Percentiles rank a stretch among this genome's conserved stretches.
These are phyloP conservation scores for Sugiyamaella floridensis DNA, from an alignment of 805 yeast species.

Conservation along the genomic window DNA sequence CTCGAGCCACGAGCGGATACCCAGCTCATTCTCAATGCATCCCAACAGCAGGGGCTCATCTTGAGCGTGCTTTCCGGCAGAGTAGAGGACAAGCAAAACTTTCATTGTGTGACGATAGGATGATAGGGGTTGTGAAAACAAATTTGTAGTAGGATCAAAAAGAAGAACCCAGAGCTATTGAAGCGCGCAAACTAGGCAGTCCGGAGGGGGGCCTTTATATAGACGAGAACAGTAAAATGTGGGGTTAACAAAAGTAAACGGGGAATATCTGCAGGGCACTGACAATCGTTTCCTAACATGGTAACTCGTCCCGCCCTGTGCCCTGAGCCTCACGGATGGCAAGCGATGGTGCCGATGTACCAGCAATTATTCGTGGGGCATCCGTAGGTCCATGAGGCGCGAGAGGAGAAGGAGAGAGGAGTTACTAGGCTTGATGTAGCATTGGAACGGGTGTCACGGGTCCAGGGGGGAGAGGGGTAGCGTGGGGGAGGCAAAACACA, in stretches of 20 bases:
- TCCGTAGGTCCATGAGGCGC: not conserved
- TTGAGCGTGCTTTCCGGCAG: constrained; percentile 51
- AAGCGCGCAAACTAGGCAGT: too few relatives aligned
- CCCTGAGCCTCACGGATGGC: not conserved
- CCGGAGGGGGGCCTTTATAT: too few relatives aligned
- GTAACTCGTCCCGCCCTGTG: not conserved
- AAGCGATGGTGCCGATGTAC: not conserved
- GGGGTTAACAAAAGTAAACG: not conserved
- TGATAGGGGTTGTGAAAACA: too few relatives aligned
- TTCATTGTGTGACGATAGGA: constrained; percentile 23
- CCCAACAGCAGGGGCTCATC: constrained; percentile 61
- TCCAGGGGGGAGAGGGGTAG: too few relatives aligned
- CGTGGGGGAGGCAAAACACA: too few relatives aligned
- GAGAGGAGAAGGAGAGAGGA: not conserved
- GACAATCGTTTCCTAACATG: not conserved
- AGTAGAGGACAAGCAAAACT: constrained; percentile 52
- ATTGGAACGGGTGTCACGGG: not conserved
- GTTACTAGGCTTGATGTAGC: not conserved
- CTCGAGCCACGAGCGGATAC: constrained; percentile 58
- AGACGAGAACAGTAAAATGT: not conserved
- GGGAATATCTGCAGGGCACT: not conserved
- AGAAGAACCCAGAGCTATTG: too few relatives aligned
- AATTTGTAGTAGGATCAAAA: not conserved
- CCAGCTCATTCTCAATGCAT: constrained; percentile 68
- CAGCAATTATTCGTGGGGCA: not conserved